A percentile compares a stretch with the other conserved stretches of the same genome.
Evolutionary conservation across 2,329 filamentous ascomycete genomes (phyloP).

Genomic region (Acrocalymma vagum): DNA sequence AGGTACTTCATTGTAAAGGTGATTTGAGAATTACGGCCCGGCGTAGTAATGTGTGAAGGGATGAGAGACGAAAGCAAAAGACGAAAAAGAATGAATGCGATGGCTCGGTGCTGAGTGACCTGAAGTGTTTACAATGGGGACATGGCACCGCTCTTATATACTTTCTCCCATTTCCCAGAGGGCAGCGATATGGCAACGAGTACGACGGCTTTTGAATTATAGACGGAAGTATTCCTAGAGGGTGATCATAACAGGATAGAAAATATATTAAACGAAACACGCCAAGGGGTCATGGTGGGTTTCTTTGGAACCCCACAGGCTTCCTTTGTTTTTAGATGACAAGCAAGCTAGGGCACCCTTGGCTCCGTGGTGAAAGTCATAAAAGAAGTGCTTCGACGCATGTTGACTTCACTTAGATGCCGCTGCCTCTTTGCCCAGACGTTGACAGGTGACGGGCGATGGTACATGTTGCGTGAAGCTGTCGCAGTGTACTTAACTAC

Average conservation of each 20-base stretch:
- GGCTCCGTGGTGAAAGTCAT: too few species aligned
- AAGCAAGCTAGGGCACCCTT: too few species aligned
- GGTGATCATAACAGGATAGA: conserved; percentile 35
- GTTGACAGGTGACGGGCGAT: too few species aligned
- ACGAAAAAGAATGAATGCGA: conserved; percentile 22
- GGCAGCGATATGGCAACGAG: conserved; percentile 14
- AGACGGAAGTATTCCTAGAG: conserved; percentile 24
- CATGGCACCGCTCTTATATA: conserved; percentile 24
- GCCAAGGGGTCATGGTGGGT: conserved; percentile 25
- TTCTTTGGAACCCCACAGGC: conserved; percentile 12
- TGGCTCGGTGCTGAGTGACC: conserved; percentile 25
- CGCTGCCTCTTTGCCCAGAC: too few species aligned
- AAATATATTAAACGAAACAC: conserved; percentile 42
- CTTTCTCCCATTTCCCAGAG: conserved; percentile 25
- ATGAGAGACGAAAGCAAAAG: conserved; percentile 16
- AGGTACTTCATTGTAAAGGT: conserved; percentile 43
- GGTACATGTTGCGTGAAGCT: too few species aligned
- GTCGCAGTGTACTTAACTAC: too few species aligned
- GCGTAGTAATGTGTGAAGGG: conserved; percentile 14
- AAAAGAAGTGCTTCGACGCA: too few species aligned
- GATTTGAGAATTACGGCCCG: conserved; percentile 14
- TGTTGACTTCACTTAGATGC: too few species aligned
- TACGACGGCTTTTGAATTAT: conserved; percentile 28
- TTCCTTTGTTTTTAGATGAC: too few species aligned
- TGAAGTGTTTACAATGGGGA: conserved; percentile 29